A percentile compares a stretch with the other conserved stretches of the same genome.
phyloP scores from a whole-genome alignment of 306 rosid species.

The Lagenaria siceraria region DNA sequence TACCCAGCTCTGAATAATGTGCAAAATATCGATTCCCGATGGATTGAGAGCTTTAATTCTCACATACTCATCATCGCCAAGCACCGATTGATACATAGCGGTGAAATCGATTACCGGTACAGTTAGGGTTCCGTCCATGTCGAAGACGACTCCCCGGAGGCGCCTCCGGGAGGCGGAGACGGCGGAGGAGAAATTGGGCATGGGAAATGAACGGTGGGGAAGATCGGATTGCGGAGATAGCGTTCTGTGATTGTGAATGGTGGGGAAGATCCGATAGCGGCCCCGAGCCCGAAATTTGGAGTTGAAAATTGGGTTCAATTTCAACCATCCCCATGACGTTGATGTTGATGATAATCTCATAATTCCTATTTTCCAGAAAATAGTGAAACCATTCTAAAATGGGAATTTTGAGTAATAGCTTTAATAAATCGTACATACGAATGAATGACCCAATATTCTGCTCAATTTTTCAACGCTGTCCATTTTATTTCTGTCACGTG shows the following conservation, averaged over 20 bases:
- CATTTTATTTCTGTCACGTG: too few relatives aligned
- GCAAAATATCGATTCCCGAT: slow-evolving; percentile 70
- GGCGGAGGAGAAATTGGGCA: slow-evolving; percentile 23
- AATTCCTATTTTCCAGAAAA: background rate
- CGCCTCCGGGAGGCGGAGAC: slow-evolving; percentile 24
- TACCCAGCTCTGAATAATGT: slow-evolving; percentile 50
- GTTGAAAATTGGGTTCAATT: background rate
- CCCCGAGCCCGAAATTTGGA: background rate
- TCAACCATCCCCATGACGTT: background rate
- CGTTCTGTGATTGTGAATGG: background rate
- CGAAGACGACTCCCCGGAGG: slow-evolving; percentile 78
- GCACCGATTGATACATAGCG: slow-evolving; percentile 77
- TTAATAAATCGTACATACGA: too few relatives aligned
- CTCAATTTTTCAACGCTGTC: too few relatives aligned
- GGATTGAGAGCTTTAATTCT: slow-evolving; percentile 43
- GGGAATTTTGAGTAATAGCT: too few relatives aligned
- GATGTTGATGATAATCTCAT: background rate
- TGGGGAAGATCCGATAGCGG: background rate
- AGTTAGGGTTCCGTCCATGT: slow-evolving; percentile 97
- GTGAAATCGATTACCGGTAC: slow-evolving; percentile 77
- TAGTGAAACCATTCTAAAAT: background rate
- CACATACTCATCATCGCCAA: slow-evolving; percentile 54
- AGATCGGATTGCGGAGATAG: background rate
- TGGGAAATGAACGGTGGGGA: slow-evolving; percentile 2
- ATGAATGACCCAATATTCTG: too few relatives aligned